phyloP scores from a whole-genome alignment of 2,329 filamentous ascomycete genomes.

The Beauveria rudraprayagi region DNA sequence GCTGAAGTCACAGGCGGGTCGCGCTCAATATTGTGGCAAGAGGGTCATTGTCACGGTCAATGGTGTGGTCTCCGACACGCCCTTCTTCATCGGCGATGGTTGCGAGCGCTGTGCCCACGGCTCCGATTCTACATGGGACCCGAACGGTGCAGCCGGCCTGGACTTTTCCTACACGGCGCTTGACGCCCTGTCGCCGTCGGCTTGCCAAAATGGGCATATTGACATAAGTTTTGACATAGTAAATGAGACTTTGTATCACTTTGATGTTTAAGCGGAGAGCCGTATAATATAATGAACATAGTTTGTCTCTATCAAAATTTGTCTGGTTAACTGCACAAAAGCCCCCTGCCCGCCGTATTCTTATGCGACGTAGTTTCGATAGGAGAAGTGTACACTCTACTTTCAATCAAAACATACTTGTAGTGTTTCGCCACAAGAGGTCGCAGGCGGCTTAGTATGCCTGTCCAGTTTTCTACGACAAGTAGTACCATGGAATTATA shows the following conservation, averaged over 20 bases:
- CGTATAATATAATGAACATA: too few relatives aligned
- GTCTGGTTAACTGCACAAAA: too few relatives aligned
- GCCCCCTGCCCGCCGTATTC: too few relatives aligned
- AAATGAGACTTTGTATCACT: slow-evolving; percentile 14
- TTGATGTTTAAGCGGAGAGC: slow-evolving; percentile 1
- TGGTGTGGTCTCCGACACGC: slow-evolving; percentile 7
- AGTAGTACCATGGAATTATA: too few relatives aligned
- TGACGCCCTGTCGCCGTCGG: slow-evolving; percentile 9
- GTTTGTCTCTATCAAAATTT: too few relatives aligned
- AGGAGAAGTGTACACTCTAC: too few relatives aligned
- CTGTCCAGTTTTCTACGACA: too few relatives aligned
- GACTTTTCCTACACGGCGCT: slow-evolving; percentile 14
- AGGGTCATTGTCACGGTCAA: slow-evolving; percentile 14
- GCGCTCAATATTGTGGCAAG: slow-evolving; percentile 15
- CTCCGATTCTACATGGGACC: slow-evolving; percentile 9
- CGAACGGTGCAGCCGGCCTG: slow-evolving; percentile 13
- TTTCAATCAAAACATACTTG: too few relatives aligned
- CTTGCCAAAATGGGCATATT: slow-evolving; percentile 14
- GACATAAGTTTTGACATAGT: slow-evolving; percentile 15
- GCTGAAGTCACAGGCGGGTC: slow-evolving; percentile 8
- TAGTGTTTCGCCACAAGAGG: too few relatives aligned
- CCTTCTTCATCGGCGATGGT: slow-evolving; percentile 15
- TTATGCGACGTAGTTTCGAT: too few relatives aligned
- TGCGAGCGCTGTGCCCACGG: slow-evolving; percentile 14
- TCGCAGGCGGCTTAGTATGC: too few relatives aligned